Base-by-base conservation (phyloP, 2,329 filamentous ascomycete genomes). In the Epichloe uncinata region DNA sequence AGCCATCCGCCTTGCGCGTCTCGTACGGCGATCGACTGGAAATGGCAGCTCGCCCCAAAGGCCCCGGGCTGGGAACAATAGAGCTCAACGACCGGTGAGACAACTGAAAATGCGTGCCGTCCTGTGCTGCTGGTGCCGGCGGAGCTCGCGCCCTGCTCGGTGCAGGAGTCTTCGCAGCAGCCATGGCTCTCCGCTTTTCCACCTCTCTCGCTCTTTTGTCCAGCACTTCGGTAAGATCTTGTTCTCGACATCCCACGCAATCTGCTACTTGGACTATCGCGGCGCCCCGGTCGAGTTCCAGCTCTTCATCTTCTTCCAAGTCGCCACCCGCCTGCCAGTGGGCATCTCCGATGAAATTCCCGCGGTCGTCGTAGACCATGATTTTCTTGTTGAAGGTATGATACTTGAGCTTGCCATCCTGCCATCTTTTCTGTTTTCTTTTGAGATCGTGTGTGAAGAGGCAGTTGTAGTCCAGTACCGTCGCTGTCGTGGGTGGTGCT, bases 361-460 rank as follows among this genome's bases (percentile, higher is more conserved):
- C 81, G 2, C 78, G 72, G 44, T 87, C 81, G 63, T 95, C 89
- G 59, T 93, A 91, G 6, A 94, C 86, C 87, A 96, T 94, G 52
- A 93, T 73, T 4, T 87, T 81, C 61, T 82, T 87, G 69, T 96
- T 96, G 77, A 95, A 95, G 0, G 85, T 84, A 62, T 96, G 90
- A 56, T 84, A 95, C 55, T 84, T 85, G 53, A 96, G 77, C 47
- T 81, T 81, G 36, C 91, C 90, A 82, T 96, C 90, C 60, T 95
- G 87, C 90, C 90, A 96, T 53, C 87, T 75, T 64, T 96, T 96
- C 58, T 87, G 82, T 69, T 96, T 96, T 50, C 87, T 81, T 47
- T 82, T 81, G 41, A 95, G 65, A 62, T 96, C 90, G 62, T 87
- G 81, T 2, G 89, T 94, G 66, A 87, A 96, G 4, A 96, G 80